Evolutionary conservation across 106 monocot genomes (phyloP).

Genomic region (Triglochin maritima): DNA sequence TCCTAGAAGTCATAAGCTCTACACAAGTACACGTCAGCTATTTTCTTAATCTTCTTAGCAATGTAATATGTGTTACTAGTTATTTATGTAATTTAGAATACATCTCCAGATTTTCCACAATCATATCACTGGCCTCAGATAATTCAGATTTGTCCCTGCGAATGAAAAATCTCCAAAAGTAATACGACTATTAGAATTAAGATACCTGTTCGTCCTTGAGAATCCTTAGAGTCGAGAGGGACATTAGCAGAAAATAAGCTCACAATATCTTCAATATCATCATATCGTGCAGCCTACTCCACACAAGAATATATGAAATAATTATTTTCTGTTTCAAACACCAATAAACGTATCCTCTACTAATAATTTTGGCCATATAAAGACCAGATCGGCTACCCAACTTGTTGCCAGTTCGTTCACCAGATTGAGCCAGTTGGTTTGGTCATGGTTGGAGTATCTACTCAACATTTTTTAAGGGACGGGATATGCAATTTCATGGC

Average conservation of each 20-base stretch:
- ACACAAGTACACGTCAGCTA: neutral
- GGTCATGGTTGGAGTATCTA: no score
- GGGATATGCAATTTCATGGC: no score
- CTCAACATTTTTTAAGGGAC: no score
- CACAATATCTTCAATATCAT: conserved; percentile 33
- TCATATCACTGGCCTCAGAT: no score
- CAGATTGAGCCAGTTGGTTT: no score
- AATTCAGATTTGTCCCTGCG: no score
- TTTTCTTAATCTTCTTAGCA: neutral
- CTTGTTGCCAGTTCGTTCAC: no score
- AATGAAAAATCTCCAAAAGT: neutral
- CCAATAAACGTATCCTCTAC: no score
- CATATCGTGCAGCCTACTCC: conserved; percentile 38
- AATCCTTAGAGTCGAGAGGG: conserved; percentile 32
- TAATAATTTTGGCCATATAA: no score
- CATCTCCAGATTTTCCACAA: neutral
- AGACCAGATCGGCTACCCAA: no score
- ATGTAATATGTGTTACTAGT: neutral
- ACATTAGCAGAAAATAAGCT: conserved; percentile 24
- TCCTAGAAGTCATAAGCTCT: no score
- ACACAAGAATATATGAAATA: neutral
- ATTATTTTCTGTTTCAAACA: no score
- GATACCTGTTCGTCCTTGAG: conserved; percentile 36
- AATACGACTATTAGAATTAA: neutral
- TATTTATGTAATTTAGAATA: neutral